Evolutionary conservation across 2,329 filamentous ascomycete species (phyloP), one percentile per base, ranked within the genome.

Genomic region (Epichloe sylvatica): DNA sequence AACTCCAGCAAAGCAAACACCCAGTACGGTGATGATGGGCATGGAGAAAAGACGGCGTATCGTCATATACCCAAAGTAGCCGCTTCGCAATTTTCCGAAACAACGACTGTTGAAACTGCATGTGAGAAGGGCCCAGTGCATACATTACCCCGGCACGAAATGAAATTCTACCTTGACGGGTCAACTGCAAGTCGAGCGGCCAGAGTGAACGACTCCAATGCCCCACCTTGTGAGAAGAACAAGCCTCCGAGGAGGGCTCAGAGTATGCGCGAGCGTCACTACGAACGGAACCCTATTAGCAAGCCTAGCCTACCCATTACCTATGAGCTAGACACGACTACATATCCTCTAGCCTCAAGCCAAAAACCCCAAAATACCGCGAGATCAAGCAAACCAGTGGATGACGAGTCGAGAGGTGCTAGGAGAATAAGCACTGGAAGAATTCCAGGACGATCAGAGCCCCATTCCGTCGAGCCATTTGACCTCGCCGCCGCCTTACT

Each of bases 51-150:
- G 17, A 23, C 46, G 13, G 43, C 36, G 17, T 73, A 77, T 54
- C 73, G 66, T 36, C 73, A 80, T 55, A 62, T 78, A 2, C 78
- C 78, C 13, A 67, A 69, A 47, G 68, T 74, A 36, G 77, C 77
- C 0, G 76, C 77, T 1, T 59, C 69, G 12, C 75, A 79, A 51
- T 81, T 80, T 56, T 64, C 70, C 9, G 64, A 69, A 41, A 80
- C 77, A 0, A 72, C 76, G 0, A 77, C 74, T 1, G 64, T 69
- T 15, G 69, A 70, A 19, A 56, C 59, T 39, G 62, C 66, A 58
- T 62, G 63, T 25, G 61, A 70, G 33, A 65, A 60, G 45, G 57
- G 59, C 5, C 59, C 65, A 9, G 59, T 67, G 12, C 72, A 74
- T 54, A 70, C 66, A 47, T 57, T 76, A 12, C 72, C 73, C 7